Base-by-base conservation (phyloP, 2,329 filamentous ascomycete species). In the Colletotrichum sp. region DNA sequence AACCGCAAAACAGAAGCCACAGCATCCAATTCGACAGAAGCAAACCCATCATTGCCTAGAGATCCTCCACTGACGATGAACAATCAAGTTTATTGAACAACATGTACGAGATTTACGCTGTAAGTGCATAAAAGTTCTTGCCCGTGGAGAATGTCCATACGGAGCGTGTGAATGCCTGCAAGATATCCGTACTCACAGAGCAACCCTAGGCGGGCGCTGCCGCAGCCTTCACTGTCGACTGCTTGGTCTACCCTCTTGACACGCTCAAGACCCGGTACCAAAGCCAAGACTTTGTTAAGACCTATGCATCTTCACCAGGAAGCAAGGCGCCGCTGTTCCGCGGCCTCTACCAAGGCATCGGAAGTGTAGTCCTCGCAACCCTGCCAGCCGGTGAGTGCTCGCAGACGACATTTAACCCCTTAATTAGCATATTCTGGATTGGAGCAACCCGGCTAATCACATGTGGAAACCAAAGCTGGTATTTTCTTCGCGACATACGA, bases 401-500 rank as follows among this genome's bases (percentile, higher is more conserved):
- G 44, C 6, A n/a, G 9, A 12, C 24, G 34, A 64, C 10, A 30
- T 15, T 36, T 21, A 18, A 63, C 30, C 30, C 28, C 59, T 34
- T 52, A 21, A 24, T 52, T 52, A 8, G 44, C 44, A 52, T 13
- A 8, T 52, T 52, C n/a, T 36, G 7, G 34, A 21, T 28, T 16
- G 15, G 5, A 28, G 21, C 34, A 39, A 26, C 6, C n/a, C n/a
- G 10, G 34, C 62, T 64, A 24, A 44, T 26, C 62, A 64, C 34
- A 8, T 36, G 28, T 13, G 28, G 13, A 16, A 21, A 34, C n/a
- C 16, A 21, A 55, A 94, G 94, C 95, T 68, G 95, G 95, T 76
- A 89, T 95, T 13, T 98, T 98, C 87, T 98, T 98, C 85, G 96
- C 94, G 3, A 96, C 95, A 2, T 98, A 98, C 84, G 96, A 98